Evolutionary conservation across 2,329 filamentous ascomycete genomes (phyloP), one percentile per base, ranked within the genome.

Genomic region (Emergomyces pasteurianus): DNA sequence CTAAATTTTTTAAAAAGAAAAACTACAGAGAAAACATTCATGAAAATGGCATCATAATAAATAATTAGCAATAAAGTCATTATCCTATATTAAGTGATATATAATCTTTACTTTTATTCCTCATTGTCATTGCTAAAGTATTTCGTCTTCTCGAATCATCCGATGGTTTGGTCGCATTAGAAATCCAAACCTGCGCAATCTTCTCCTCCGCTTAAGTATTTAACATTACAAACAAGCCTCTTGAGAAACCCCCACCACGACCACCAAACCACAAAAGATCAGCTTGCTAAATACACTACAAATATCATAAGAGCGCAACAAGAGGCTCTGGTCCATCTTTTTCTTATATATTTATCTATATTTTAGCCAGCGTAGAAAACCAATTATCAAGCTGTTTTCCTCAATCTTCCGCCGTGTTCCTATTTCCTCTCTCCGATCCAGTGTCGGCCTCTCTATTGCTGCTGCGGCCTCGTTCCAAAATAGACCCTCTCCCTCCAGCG

Each of bases 311-410:
- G 21, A 14, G 60, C 60, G 53, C 54, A 50, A 58, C 59, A 63
- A 61, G 61, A 59, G 31, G 61, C 56, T 21, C 65, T 58, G 60
- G 36, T 58, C 60, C 28, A 52, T 26, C 55, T 61, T 54, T 31
- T 42, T n/a, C n/a, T n/a, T n/a, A n/a, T n/a, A n/a, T n/a, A n/a
- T n/a, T n/a, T n/a, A n/a, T n/a, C n/a, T n/a, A n/a, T n/a, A n/a
- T n/a, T n/a, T n/a, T 34, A 60, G 62, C 54, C 58, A 54, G 59
- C n/a, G 53, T 60, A 54, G 64, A 65, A 38, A 54, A 21, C 23
- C n/a, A 72, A 80, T 81, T 85, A 87, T 79, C 89, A 96, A 92
- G 81, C 83, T 96, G 92, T 96, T 95, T 83, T 90, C 90, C 80
- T 90, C 87, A 75, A 80, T 83, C 66, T 85, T 92, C 69, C 84